Conservation (phyloP, 345 rosid species). For the Syzygium aqueum region DNA sequence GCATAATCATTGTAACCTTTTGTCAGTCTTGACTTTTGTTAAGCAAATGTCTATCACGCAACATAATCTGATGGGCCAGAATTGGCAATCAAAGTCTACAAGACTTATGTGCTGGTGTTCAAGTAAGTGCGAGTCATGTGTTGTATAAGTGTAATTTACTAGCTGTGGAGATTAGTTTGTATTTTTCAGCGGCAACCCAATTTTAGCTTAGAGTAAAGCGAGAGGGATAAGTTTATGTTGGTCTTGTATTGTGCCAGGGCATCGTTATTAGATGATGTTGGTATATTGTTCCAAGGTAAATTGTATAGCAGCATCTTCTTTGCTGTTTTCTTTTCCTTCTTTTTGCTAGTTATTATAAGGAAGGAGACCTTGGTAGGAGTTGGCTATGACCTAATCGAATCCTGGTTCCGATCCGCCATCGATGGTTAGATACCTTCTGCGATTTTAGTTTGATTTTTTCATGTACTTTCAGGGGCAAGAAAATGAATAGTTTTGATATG, state of each 20-base stretch:
- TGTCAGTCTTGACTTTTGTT: neutral
- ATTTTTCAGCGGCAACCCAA: neutral
- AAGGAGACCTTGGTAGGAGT: neutral
- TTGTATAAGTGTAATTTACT: no score
- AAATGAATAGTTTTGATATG: neutral
- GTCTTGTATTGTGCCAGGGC: neutral
- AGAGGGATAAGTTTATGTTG: neutral
- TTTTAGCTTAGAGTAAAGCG: fast-evolving
- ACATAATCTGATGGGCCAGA: constrained; percentile 71
- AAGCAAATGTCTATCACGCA: constrained; percentile 93
- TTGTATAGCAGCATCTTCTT: neutral
- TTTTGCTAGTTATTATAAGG: neutral
- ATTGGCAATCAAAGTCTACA: constrained; percentile 78
- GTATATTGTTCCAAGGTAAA: neutral
- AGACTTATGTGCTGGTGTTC: constrained; percentile 72
- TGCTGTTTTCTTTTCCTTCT: neutral
- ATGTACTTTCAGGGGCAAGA: fast-evolving
- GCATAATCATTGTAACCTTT: neutral
- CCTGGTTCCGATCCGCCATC: fast-evolving
- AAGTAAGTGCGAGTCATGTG: constrained; percentile 35
- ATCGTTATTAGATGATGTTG: neutral
- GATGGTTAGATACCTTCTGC: neutral
- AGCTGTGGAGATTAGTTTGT: neutral
- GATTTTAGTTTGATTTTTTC: neutral
- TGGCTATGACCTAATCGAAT: neutral